These are phyloP conservation scores for Plasmodium sp. DNA, from an alignment of 169 alveolate genomes.

Conservation along the genomic window DNA sequence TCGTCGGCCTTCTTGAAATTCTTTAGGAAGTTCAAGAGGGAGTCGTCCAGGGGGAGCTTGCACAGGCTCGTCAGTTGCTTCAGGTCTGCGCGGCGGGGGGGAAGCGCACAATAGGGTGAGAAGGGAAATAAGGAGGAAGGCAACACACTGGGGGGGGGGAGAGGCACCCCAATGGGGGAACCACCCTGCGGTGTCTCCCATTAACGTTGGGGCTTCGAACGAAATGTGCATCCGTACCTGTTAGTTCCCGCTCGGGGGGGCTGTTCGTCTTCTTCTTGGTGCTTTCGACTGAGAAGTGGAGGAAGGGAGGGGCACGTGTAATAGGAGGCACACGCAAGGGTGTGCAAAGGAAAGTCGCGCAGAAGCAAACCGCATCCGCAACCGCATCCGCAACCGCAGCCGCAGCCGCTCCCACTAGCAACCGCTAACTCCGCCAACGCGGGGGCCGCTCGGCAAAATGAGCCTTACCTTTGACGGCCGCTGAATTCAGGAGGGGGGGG, in stretches of 20 bases:
- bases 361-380: background rate
- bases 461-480: constrained; percentile 16
- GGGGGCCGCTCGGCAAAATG: background rate
- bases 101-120: background rate
- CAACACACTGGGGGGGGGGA: too few species aligned
- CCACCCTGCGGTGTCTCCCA: background rate
- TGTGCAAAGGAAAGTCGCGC: background rate
- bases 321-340: background rate
- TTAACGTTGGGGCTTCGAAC: background rate
- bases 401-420: too few species aligned
- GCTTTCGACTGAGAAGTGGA: constrained; percentile 4
- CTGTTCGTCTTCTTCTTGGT: constrained; percentile 35
- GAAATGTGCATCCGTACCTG: constrained; percentile 1
- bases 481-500: constrained; percentile 26
- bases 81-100: constrained; percentile 3
- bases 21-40: constrained; percentile 45
- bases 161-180: background rate
- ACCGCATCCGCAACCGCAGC: background rate
- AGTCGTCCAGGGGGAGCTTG: constrained; percentile 68
- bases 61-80: constrained; percentile 52
- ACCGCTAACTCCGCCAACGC: too few species aligned
- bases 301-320: background rate
- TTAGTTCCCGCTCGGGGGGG: constrained; percentile 13
- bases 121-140: background rate
- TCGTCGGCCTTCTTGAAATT: constrained; percentile 73